These are phyloP conservation scores for Pichia sp. DNA, from an alignment of 1,139 yeast species.

Conservation along the genomic window DNA sequence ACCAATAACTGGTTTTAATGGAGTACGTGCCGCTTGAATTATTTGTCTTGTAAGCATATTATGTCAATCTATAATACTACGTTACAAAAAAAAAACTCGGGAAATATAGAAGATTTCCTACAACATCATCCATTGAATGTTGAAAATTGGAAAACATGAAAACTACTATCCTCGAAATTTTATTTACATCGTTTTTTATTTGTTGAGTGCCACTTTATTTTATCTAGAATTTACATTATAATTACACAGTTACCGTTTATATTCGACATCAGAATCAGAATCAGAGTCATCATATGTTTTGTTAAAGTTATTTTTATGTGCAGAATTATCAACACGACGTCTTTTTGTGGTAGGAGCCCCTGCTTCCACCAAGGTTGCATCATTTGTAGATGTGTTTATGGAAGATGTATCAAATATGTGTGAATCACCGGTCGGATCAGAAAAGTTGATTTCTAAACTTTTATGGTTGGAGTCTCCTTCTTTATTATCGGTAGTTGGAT, in stretches of 20 bases:
- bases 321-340: constrained; percentile 4
- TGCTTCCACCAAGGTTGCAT: constrained; percentile 6
- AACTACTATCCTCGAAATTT: background rate
- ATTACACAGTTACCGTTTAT: background rate
- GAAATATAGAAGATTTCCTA: background rate
- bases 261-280: constrained; percentile 11
- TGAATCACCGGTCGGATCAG: background rate
- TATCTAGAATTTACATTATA: background rate
- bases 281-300: constrained; percentile 1
- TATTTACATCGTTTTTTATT: background rate
- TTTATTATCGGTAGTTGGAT: background rate
- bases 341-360: constrained; percentile 5
- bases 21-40: background rate
- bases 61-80: too few species aligned
- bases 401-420: background rate
- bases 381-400: background rate
- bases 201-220: background rate
- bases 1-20: background rate
- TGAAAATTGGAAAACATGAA: background rate
- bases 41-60: constrained; percentile 4
- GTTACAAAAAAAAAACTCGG: background rate
- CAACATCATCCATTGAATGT: background rate
- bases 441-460: background rate
- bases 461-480: background rate
- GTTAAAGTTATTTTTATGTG: background rate